phyloP scores from a whole-genome alignment of 2,329 filamentous ascomycete species.

The Colletotrichum magnum region DNA sequence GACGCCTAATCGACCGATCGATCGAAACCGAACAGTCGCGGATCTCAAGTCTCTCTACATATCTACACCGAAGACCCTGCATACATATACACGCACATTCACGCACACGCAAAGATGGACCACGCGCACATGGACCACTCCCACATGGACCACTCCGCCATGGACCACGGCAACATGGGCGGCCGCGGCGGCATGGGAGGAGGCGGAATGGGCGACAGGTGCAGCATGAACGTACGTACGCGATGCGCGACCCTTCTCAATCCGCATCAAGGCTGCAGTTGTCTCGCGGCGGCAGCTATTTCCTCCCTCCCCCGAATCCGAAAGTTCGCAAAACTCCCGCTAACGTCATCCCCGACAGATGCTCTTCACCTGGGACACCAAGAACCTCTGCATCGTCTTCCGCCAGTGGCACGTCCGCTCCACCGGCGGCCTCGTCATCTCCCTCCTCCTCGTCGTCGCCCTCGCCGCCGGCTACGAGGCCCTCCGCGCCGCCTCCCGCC shows the following conservation, averaged over 20 bases:
- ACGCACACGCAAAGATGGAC: conserved; percentile 4
- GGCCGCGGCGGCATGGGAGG: conserved; percentile 67
- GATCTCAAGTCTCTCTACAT: too few species aligned
- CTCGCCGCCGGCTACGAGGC: conserved; percentile 95
- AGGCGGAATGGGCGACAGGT: conserved; percentile 75
- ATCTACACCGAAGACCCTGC: not conserved
- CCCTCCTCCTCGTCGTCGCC: conserved; percentile 84
- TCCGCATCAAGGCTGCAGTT: not conserved
- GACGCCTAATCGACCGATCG: too few species aligned
- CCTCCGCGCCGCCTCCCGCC: conserved; percentile 81
- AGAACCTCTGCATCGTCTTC: conserved; percentile 97
- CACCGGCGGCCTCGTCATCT: conserved; percentile 81
- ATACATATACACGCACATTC: not conserved
- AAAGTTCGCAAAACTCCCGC: not conserved
- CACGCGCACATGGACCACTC: conserved; percentile 58
- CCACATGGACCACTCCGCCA: conserved; percentile 58
- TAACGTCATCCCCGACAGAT: conserved; percentile 71
- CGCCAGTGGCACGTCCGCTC: conserved; percentile 88
- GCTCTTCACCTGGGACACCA: conserved; percentile 97
- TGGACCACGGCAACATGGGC: conserved; percentile 63
- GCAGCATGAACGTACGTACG: conserved; percentile 87
- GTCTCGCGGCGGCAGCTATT: too few species aligned
- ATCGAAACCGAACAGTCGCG: too few species aligned
- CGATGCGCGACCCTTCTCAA: not conserved
- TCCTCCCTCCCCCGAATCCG: not conserved